Evolutionary conservation across 148 eudicot genomes (phyloP).

Genomic region (Rhododendron ferrugineum): DNA sequence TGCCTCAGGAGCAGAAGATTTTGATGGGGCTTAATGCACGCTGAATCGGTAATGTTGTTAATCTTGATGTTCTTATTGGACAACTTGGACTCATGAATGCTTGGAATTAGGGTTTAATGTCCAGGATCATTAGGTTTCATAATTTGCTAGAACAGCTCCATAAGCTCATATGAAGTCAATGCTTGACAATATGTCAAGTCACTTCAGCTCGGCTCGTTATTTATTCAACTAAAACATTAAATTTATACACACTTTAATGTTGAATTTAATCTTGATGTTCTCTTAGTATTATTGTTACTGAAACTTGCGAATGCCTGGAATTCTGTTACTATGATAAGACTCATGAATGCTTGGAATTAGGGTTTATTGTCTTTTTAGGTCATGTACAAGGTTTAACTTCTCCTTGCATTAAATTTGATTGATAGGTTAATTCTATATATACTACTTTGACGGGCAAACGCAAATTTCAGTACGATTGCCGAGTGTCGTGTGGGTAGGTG

Average conservation of each 20-base stretch:
- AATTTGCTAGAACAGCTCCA: background rate
- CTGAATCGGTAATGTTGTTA: slow-evolving; percentile 17
- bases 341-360: background rate
- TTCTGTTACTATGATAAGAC: too few relatives aligned
- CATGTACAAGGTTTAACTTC: too few relatives aligned
- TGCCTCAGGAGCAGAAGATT: slow-evolving; percentile 72
- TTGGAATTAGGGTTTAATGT: background rate
- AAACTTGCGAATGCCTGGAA: background rate
- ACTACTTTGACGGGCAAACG: too few relatives aligned
- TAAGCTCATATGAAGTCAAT: background rate
- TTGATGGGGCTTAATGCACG: slow-evolving; percentile 57
- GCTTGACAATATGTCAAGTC: background rate
- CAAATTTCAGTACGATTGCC: too few relatives aligned
- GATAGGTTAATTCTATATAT: too few relatives aligned
- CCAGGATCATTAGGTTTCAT: too few relatives aligned
- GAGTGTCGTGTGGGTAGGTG: too few relatives aligned
- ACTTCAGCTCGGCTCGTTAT: background rate
- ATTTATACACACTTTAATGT: background rate
- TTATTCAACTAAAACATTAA: background rate
- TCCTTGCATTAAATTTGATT: too few relatives aligned
- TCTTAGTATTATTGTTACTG: background rate
- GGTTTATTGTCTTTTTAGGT: too few relatives aligned
- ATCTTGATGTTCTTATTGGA: background rate
- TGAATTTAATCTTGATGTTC: background rate
- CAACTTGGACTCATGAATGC: background rate